Evolutionary conservation across 139 green algal genomes (phyloP), one percentile per base, ranked within the genome.

Genomic region (Asterochloris sp.): DNA sequence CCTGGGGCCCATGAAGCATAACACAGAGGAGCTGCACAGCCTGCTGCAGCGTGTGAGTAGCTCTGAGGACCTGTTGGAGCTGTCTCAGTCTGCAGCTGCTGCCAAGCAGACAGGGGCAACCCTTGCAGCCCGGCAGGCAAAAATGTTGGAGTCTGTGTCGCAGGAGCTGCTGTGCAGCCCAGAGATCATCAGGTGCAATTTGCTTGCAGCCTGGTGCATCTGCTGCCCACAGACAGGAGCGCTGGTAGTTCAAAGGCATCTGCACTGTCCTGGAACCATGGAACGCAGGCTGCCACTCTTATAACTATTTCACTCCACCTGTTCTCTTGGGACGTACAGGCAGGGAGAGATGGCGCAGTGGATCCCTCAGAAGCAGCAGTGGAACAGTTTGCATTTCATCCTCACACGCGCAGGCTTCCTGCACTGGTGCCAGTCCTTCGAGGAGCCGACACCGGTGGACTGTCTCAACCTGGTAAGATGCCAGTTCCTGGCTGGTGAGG

Each of bases 321-420:
- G 66, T 71, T 26, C 17, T 8, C 66, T 71, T 21, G 21, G 66
- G 19, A 71, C 61, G 17, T 84, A 79, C 87, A 89, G 85, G 85
- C 89, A 93, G 73, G 92, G 92, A 11, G 77, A 81, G 23, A 91
- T 96, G 86, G 84, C 93, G 67, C 75, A 86, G 1, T 91, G 85
- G 85, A 81, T 92, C 28, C 21, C 81, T 21, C 73, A 76, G 0
- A 68, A 16, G 16, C 83, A 85, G 28, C 78, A 67, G 21, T 96
- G 92, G 92, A 74, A 73, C 62, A 74, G 73, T 11, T 86, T 78
- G 29, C 89, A 94, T 84, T 92, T 89, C 29, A 91, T 96, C 69
- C 85, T 96, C 14, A 96, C 92, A 6, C 84, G 90, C 17, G 83
- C 86, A 2, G 91, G 92, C 73, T 92, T 89, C 84, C 85, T 94